A percentile compares a stretch with the other conserved stretches of the same genome.
phyloP scores from a whole-genome alignment of 345 rosid genomes.

The Eucalyptus globulus region DNA sequence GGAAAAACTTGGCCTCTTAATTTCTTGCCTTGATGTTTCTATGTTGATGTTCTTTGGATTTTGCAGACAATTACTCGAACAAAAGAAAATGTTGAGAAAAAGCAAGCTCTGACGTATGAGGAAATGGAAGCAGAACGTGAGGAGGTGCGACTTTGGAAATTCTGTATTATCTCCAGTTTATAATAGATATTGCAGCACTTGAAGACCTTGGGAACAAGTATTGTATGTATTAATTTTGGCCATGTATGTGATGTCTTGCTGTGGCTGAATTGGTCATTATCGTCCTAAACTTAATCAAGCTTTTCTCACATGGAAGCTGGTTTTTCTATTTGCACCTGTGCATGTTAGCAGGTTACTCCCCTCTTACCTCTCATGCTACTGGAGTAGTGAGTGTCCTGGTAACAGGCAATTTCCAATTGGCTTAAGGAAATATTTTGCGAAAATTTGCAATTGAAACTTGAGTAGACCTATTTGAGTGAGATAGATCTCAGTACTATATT shows the following conservation, averaged over 20 bases:
- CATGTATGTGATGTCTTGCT: not conserved
- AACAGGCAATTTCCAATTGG: not conserved
- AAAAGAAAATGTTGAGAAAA: conserved; percentile 81
- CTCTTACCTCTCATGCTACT: not conserved
- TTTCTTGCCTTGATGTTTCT: not conserved
- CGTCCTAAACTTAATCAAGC: not conserved
- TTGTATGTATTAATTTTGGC: not conserved
- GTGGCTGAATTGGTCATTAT: not conserved
- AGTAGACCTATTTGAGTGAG: not conserved
- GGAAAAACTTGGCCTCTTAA: not conserved
- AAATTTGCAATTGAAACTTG: not conserved
- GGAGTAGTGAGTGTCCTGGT: not conserved
- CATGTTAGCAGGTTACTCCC: not conserved
- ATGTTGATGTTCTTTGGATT: not conserved
- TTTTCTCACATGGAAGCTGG: not conserved
- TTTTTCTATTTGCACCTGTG: not conserved
- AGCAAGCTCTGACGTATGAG: conserved; percentile 88
- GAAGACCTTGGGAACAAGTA: not conserved
- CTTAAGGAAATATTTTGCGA: not conserved
- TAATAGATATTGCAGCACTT: not conserved
- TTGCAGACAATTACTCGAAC: conserved; percentile 62
- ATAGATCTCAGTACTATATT: not conserved
- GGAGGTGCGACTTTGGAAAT: conserved; percentile 28
- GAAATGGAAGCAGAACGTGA: conserved; percentile 97
- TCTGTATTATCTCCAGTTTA: not conserved